Percentiles rank a stretch among this genome's conserved stretches.
Conservation (phyloP, 176 grass and related monocot species). For the Oryza glaberrima region DNA sequence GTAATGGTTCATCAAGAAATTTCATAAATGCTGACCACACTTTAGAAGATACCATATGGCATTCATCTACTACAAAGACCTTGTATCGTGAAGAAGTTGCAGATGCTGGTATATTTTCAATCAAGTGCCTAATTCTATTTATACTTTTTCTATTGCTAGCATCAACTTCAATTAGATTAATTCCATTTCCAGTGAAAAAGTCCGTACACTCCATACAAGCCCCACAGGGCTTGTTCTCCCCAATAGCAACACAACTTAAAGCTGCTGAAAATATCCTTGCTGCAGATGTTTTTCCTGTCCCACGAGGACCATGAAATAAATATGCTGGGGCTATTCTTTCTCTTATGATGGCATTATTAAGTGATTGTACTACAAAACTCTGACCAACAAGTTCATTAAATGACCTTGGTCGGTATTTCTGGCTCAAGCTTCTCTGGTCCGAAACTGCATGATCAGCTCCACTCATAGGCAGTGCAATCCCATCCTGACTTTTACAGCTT, state of each 20-base stretch:
- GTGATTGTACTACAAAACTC: constrained; percentile 91
- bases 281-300: constrained; percentile 91
- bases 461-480: constrained; percentile 43
- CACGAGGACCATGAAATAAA: constrained; percentile 95
- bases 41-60: constrained; percentile 90
- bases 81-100: constrained; percentile 73
- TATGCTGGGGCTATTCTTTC: constrained; percentile 92
- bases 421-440: constrained; percentile 91
- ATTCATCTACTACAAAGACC: constrained; percentile 89
- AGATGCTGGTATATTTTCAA: constrained; percentile 82
- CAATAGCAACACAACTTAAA: constrained; percentile 66
- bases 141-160: constrained; percentile 85
- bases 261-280: constrained; percentile 89
- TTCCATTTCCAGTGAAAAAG: constrained; percentile 59
- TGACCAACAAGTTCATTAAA: constrained; percentile 93
- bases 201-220: constrained; percentile 77
- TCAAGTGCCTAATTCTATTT: constrained; percentile 67
- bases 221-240: constrained; percentile 83
- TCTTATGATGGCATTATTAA: constrained; percentile 80
- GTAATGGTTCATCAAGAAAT: constrained; percentile 84
- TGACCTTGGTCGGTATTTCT: constrained; percentile 80
- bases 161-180: constrained; percentile 84
- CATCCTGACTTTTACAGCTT: constrained; percentile 96
- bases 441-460: constrained; percentile 59
- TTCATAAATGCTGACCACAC: constrained; percentile 92